Percentiles rank a stretch among this genome's conserved stretches.
phyloP scores from a whole-genome alignment of 768 basidiomycete species.

The Rhodotorula babjevae region DNA sequence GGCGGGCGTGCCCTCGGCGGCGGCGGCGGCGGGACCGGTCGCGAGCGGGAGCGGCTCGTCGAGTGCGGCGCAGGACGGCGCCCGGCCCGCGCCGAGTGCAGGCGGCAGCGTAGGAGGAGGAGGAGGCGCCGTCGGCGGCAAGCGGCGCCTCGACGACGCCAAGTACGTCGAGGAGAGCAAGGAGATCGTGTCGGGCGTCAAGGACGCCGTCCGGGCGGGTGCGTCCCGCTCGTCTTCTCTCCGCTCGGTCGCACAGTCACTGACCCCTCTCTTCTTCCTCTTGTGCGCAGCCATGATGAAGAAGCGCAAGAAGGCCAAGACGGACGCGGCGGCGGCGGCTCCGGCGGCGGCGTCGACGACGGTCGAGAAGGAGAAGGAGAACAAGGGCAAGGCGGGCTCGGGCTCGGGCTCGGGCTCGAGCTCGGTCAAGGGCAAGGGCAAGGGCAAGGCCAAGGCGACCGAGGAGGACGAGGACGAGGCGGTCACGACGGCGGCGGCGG shows the following conservation, averaged over 20 bases:
- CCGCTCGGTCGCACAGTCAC: not conserved
- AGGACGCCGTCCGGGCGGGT: conserved; percentile 84
- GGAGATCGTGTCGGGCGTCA: conserved; percentile 85
- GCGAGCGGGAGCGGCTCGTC: conserved; percentile 37
- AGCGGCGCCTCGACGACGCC: conserved; percentile 84
- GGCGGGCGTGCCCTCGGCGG: conserved; percentile 50
- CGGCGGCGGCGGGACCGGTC: conserved; percentile 42
- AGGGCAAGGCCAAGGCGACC: conserved; percentile 31
- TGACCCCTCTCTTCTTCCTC: not conserved
- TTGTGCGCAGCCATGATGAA: conserved; percentile 59
- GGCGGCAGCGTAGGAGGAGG: no score
- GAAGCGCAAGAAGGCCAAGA: conserved; percentile 62
- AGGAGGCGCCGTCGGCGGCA: conserved; percentile 57
- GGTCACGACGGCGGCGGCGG: not conserved
- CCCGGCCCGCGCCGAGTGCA: no score
- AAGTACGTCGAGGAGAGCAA: conserved; percentile 85
- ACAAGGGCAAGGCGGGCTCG: conserved; percentile 22
- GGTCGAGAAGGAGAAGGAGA: conserved; percentile 13
- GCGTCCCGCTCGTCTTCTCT: conserved; percentile 39
- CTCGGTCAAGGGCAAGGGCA: conserved; percentile 10
- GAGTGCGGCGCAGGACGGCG: no score
- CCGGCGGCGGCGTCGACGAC: not conserved
- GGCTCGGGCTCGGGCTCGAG: not conserved
- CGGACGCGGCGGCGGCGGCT: not conserved
- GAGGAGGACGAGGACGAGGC: not conserved